These are phyloP conservation scores for Leishmania guyanensis DNA, from an alignment of 208 protist genomes.

Conservation along the genomic window DNA sequence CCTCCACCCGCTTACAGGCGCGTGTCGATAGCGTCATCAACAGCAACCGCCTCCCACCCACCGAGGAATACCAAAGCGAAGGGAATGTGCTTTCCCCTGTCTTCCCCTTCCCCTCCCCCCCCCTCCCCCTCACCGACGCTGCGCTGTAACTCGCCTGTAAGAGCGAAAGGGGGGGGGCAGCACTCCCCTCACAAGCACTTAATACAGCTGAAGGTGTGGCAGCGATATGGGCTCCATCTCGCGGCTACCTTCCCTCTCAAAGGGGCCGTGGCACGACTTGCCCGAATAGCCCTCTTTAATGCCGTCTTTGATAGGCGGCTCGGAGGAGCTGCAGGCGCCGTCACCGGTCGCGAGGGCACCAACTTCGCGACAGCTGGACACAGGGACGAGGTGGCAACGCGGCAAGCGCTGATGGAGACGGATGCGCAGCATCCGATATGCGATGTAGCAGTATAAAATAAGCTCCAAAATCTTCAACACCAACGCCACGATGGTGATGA, in stretches of 20 bases:
- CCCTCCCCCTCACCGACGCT: not conserved
- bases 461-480: not conserved
- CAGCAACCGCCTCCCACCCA: not conserved
- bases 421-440: not conserved
- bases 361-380: not conserved
- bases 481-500: not conserved
- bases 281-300: not conserved
- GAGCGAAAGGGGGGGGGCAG: not conserved
- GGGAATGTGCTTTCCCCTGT: not conserved
- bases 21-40: not conserved
- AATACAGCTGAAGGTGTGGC: too few species aligned
- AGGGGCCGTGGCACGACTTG: not conserved
- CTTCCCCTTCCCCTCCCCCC: not conserved
- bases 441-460: not conserved
- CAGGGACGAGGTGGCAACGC: slow-evolving; percentile 3
- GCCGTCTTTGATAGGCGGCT: not conserved
- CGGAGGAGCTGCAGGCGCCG: not conserved
- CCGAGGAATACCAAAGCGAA: not conserved
- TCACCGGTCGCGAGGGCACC: not conserved
- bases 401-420: not conserved
- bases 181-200: not conserved
- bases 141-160: not conserved
- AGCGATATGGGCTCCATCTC: not conserved
- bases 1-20: not conserved
- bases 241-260: not conserved